phyloP scores from a whole-genome alignment of 2,329 filamentous ascomycete genomes.

The Xylariaceae sp. region DNA sequence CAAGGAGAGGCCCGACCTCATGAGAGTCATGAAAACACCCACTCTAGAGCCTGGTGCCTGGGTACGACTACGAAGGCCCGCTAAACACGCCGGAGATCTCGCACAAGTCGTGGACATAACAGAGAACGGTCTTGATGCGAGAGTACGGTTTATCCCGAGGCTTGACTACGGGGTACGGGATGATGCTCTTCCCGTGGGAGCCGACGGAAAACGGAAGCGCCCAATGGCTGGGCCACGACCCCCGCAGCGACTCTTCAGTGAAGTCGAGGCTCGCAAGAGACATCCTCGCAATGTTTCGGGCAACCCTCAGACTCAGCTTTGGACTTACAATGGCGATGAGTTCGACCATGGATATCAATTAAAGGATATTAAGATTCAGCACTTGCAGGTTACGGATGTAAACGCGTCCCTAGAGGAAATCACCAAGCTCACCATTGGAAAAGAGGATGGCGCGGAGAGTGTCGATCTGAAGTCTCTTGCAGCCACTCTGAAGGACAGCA shows the following conservation, averaged over 20 bases:
- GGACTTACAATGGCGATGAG: conserved; percentile 83
- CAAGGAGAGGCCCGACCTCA: conserved; percentile 96
- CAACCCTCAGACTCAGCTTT: conserved; percentile 78
- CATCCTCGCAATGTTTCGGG: conserved; percentile 66
- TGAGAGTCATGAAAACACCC: conserved; percentile 85
- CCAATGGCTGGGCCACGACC: conserved; percentile 68
- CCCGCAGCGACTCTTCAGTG: conserved; percentile 89
- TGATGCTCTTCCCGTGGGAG: conserved; percentile 56
- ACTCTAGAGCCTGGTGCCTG: conserved; percentile 85
- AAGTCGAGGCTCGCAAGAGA: conserved; percentile 87
- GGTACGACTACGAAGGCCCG: conserved; percentile 80
- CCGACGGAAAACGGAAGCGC: conserved; percentile 81
- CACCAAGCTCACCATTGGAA: conserved; percentile 86
- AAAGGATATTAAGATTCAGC: conserved; percentile 90
- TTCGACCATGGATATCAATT: conserved; percentile 93
- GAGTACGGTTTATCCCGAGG: conserved; percentile 84
- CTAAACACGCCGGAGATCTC: conserved; percentile 85
- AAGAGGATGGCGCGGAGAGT: conserved; percentile 90
- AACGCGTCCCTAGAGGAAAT: conserved; percentile 94
- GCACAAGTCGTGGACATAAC: conserved; percentile 92
- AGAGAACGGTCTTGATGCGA: conserved; percentile 86
- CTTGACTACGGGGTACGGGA: conserved; percentile 91
- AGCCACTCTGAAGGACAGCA: conserved; percentile 83
- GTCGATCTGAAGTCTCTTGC: conserved; percentile 90
- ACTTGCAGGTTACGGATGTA: conserved; percentile 83